phyloP scores from a whole-genome alignment of 2,329 filamentous ascomycete genomes.

The Exophiala sp. region DNA sequence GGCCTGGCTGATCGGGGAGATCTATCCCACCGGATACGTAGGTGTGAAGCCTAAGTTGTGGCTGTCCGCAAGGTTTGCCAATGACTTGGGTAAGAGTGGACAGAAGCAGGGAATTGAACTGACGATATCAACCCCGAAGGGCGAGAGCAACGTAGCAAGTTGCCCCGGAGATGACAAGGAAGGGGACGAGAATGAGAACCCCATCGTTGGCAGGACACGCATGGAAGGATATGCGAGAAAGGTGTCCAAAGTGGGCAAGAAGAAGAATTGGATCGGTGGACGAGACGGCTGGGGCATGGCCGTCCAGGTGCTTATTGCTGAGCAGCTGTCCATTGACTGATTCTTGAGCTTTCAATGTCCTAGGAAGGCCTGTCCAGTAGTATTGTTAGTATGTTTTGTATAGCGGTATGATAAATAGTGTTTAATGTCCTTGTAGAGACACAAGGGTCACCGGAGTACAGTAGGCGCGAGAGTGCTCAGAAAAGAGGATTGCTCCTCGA shows the following conservation, averaged over 20 bases:
- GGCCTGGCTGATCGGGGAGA: constrained; percentile 53
- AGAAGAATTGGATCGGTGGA: constrained; percentile 53
- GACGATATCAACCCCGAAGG: constrained; percentile 40
- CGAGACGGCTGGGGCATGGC: constrained; percentile 24
- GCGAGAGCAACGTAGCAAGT: constrained; percentile 34
- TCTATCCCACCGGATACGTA: constrained; percentile 60
- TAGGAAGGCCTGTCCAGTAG: no score
- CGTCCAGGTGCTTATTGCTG: constrained; percentile 19
- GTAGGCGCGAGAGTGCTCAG: no score
- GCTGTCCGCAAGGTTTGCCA: constrained; percentile 42
- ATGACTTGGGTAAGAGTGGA: constrained; percentile 39
- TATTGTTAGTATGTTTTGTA: no score
- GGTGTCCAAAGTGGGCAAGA: constrained; percentile 57
- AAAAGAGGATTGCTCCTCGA: no score
- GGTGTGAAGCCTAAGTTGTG: constrained; percentile 36
- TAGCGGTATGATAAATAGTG: no score
- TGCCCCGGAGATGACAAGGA: constrained; percentile 36
- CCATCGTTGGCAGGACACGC: constrained; percentile 23
- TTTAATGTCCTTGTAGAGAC: no score
- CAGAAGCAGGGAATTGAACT: constrained; percentile 44
- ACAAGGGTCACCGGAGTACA: no score
- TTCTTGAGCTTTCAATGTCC: background rate
- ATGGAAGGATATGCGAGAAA: constrained; percentile 36
- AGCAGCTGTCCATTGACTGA: constrained; percentile 5
- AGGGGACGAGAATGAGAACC: constrained; percentile 16